phyloP scores from a whole-genome alignment of 352 stramenopile species.

The Pythium volutum region DNA sequence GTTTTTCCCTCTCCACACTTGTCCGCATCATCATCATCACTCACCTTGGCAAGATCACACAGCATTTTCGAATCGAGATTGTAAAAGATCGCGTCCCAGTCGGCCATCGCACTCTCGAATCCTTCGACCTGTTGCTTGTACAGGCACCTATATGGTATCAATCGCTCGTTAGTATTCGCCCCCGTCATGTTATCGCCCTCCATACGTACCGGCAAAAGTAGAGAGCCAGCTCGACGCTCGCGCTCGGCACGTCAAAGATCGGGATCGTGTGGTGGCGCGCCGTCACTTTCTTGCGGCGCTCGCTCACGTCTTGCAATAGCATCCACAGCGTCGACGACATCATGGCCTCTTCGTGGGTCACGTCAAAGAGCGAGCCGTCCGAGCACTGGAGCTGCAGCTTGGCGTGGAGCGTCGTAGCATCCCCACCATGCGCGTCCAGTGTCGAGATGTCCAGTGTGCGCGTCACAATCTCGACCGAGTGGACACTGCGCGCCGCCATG shows the following conservation, averaged over 20 bases:
- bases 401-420: slow-evolving; percentile 25
- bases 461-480: slow-evolving; percentile 16
- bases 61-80: slow-evolving; percentile 74
- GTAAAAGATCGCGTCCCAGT: slow-evolving; percentile 70
- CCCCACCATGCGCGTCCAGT: background rate
- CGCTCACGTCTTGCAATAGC: slow-evolving; percentile 63
- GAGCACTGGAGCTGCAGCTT: slow-evolving; percentile 78
- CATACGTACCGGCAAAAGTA: slow-evolving; percentile 62
- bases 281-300: slow-evolving; percentile 45
- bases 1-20: background rate
- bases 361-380: slow-evolving; percentile 62
- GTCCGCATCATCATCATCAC: background rate
- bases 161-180: background rate
- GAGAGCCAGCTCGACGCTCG: slow-evolving; percentile 65
- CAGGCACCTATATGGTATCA: slow-evolving; percentile 41
- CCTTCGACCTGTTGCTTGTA: slow-evolving; percentile 79
- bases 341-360: slow-evolving; percentile 83
- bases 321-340: slow-evolving; percentile 86
- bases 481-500: background rate
- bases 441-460: background rate
- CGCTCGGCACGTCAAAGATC: slow-evolving; percentile 70
- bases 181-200: background rate
- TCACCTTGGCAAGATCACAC: slow-evolving; percentile 70
- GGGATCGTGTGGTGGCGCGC: slow-evolving; percentile 69
- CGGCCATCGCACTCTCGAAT: slow-evolving; percentile 44